These are phyloP conservation scores for Verbascum thapsus DNA, from an alignment of 257 asterid genomes.

Conservation along the genomic window DNA sequence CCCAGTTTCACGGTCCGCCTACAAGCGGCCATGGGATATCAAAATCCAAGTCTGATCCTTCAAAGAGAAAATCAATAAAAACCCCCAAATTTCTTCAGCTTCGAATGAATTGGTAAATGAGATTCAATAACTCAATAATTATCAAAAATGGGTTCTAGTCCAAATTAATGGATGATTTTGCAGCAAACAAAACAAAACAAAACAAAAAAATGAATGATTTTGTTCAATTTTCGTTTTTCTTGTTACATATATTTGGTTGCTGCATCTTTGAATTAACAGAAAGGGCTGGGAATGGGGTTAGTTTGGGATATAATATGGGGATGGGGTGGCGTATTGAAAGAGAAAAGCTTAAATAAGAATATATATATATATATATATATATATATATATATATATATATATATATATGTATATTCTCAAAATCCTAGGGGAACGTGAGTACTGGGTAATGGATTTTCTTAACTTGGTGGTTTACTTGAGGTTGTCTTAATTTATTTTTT, in stretches of 20 bases:
- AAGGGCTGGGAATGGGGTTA: constrained; percentile 28
- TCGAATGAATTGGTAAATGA: constrained; percentile 5
- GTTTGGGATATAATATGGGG: no score
- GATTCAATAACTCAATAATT: not conserved
- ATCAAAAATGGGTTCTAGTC: not conserved
- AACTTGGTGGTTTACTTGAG: no score
- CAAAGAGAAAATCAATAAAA: not conserved
- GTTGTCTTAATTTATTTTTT: no score
- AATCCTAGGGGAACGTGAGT: no score
- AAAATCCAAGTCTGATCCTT: constrained; percentile 1
- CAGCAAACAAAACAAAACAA: not conserved
- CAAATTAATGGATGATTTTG: not conserved
- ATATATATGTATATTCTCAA: no score
- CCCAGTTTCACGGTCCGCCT: constrained; percentile 44
- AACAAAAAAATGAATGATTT: constrained; percentile 3
- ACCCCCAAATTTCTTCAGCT: not conserved
- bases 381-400: no score
- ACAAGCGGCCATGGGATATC: constrained; percentile 52
- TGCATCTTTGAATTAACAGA: constrained; percentile 17
- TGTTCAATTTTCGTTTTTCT: not conserved
- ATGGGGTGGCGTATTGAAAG: no score
- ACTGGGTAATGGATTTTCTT: no score
- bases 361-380: no score
- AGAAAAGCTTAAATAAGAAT: no score
- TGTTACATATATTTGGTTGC: not conserved